phyloP scores from a whole-genome alignment of 2,329 filamentous ascomycete species.

The Fusarium torulosum region DNA sequence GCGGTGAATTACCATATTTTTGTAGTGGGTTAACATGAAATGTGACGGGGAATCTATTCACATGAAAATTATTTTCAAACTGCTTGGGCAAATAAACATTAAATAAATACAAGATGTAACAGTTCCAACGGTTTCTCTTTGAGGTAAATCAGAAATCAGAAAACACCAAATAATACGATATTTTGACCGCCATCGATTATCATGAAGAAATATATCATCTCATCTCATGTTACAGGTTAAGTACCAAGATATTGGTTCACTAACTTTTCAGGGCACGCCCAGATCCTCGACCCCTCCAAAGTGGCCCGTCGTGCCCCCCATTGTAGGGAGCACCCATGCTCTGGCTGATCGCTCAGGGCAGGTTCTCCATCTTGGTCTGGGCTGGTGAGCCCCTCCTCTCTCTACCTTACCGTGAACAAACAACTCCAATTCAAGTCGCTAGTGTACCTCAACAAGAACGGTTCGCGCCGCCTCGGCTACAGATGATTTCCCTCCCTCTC shows the following conservation, averaged over 20 bases:
- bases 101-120: not conserved
- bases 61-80: not conserved
- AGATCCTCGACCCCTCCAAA: slow-evolving; percentile 23
- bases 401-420: slow-evolving; percentile 23
- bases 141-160: not conserved
- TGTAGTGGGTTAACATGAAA: not conserved
- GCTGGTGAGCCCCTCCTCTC: slow-evolving; percentile 33
- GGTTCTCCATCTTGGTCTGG: slow-evolving; percentile 21
- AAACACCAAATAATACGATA: not conserved
- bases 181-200: not conserved
- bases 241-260: not conserved
- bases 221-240: not conserved
- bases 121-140: not conserved
- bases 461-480: not conserved
- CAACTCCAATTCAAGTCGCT: not conserved
- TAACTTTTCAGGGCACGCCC: slow-evolving; percentile 16
- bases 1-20: not conserved
- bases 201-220: not conserved
- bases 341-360: slow-evolving; percentile 19
- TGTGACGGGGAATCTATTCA: not conserved
- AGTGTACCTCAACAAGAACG: slow-evolving; percentile 3
- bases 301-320: slow-evolving; percentile 26
- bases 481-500: not conserved
- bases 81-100: not conserved
- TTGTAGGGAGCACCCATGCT: slow-evolving; percentile 25